Evolutionary conservation across 768 basidiomycete species (phyloP).

Genomic region (Strobilomyces confusus): DNA sequence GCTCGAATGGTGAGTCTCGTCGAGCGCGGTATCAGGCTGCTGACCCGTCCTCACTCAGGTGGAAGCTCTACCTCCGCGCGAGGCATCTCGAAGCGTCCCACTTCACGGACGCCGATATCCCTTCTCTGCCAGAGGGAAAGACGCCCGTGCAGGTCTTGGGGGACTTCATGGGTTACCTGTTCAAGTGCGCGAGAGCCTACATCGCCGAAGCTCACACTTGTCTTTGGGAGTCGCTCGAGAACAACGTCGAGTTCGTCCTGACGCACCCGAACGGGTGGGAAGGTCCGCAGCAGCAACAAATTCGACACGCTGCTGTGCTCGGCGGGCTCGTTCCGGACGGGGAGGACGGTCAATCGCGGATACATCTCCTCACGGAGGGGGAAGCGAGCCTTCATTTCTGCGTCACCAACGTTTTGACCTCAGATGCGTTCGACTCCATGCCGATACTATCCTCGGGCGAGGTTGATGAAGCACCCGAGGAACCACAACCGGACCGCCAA

Average conservation of each 20-base stretch:
- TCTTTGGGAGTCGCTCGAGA: constrained; percentile 42
- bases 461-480: constrained; percentile 10
- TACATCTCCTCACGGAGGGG: constrained; percentile 58
- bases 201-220: constrained; percentile 41
- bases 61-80: constrained; percentile 36
- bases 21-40: no score
- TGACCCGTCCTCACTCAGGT: constrained; percentile 17
- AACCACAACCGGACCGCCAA: constrained; percentile 17
- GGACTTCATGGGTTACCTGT: constrained; percentile 44
- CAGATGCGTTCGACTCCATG: constrained; percentile 18
- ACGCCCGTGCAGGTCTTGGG: constrained; percentile 23
- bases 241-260: constrained; percentile 46
- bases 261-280: constrained; percentile 66
- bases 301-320: constrained; percentile 46
- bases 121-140: constrained; percentile 10
- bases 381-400: constrained; percentile 55
- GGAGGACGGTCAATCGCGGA: constrained; percentile 33
- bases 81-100: constrained; percentile 24
- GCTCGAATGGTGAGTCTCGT: constrained; percentile 35
- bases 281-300: constrained; percentile 49
- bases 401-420: constrained; percentile 40
- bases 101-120: constrained; percentile 17
- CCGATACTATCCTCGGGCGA: constrained; percentile 17
- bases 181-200: constrained; percentile 38
- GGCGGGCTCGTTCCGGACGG: constrained; percentile 47